Evolutionary conservation across 1,139 yeast genomes (phyloP), one percentile per base, ranked within the genome.

Genomic region (Scheffersomyces stambukii): DNA sequence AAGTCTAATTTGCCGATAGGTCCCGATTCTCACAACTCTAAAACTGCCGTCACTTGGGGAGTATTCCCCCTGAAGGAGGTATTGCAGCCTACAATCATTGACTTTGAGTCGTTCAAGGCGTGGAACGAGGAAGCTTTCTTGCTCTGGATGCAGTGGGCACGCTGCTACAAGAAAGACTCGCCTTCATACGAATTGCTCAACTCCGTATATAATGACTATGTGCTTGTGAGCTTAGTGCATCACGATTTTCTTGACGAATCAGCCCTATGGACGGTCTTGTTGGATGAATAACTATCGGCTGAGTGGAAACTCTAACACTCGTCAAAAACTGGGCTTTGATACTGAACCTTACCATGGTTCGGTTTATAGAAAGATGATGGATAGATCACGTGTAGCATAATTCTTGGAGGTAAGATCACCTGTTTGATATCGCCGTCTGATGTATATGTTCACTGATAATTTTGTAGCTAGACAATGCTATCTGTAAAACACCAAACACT

Each of bases 111-210:
- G 3, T 88, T 88, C 60, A 72, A 73, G 42, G 95, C 95, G 1
- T 88, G 96, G 96, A 75, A 80, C 41, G 95, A 89, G 47, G 98
- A 91, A 53, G 95, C 96, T 0, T 91, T 88, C 56, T 71, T 76
- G 38, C 80, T 91, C 37, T 85, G 96, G 95, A 60, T 70, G 24
- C 95, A 89, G 56, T 91, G 98, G 98, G 83, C 84, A 28, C 70
- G 82, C 41, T 67, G 94, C 36, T 91, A 88, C 54, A 72, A 75
- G 37, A 70, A 65, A 31, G 60, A 60, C 29, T 58, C 80, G 4
- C 61, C 64, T 19, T 62, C 89, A 9, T 75, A 73, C 46, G 60
- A 74, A 32, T 66, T 89, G 43, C 68, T 91, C 42, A 73, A 75
- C 35, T 54, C 64, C 10, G 68, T 88, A 21, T 69, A 77, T 48